A percentile compares a stretch with the other conserved stretches of the same genome.
These are phyloP conservation scores for button mushroom (Agaricus bisporus) DNA, from an alignment of 768 basidiomycete genomes.

Conservation along the genomic window DNA sequence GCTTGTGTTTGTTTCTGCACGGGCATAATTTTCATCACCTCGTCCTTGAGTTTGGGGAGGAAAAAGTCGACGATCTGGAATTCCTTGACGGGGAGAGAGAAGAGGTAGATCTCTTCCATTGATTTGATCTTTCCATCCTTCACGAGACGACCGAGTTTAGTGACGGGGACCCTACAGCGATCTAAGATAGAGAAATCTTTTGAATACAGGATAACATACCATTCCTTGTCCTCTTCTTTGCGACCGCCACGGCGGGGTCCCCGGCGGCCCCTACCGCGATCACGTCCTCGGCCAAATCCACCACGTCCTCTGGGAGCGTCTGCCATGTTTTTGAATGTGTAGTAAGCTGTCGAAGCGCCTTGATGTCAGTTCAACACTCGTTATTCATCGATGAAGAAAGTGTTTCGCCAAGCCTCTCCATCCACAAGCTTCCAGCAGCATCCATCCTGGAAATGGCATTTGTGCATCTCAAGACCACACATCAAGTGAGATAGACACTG, in stretches of 20 bases:
- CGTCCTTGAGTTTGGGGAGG: constrained; percentile 98
- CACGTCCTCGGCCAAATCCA: constrained; percentile 83
- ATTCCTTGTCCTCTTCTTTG: constrained; percentile 99
- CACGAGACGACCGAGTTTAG: constrained; percentile 97
- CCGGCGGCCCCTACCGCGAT: constrained; percentile 81
- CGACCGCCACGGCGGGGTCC: constrained; percentile 93
- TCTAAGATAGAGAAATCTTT: neutral
- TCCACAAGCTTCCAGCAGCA: constrained; percentile 23
- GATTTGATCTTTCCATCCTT: constrained; percentile 99
- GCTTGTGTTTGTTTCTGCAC: constrained; percentile 99
- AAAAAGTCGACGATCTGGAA: constrained; percentile 99
- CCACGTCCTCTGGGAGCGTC: constrained; percentile 70
- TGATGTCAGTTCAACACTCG: neutral
- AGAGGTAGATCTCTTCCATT: constrained; percentile 99
- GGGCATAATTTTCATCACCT: constrained; percentile 99
- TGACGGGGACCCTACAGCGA: constrained; percentile 80
- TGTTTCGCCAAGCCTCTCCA: neutral
- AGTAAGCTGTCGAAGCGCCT: constrained; percentile 7
- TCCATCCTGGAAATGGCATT: constrained; percentile 34
- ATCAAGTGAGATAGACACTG: neutral
- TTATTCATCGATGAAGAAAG: neutral
- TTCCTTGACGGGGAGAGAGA: constrained; percentile 99
- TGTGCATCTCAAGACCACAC: neutral
- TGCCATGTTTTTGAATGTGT: constrained; percentile 54
- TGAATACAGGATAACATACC: constrained; percentile 42